Evolutionary conservation across 1,284 basidiomycete species (phyloP), one percentile per base, ranked within the genome.

Genomic region (Microbotryum saponariae): DNA sequence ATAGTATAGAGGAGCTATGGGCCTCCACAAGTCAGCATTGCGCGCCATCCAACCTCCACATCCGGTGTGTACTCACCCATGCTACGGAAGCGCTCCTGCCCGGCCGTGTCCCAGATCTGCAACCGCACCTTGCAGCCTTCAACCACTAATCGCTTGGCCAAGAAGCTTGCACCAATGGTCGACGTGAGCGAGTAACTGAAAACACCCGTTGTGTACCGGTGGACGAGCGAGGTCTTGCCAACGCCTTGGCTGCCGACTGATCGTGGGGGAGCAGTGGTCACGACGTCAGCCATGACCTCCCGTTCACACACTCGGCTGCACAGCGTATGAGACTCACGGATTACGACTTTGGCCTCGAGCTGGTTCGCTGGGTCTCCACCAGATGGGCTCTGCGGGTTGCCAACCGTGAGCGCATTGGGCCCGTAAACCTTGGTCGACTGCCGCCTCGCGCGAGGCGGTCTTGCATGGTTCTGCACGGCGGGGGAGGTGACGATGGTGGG

Each of bases 41-140:
- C 21, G 27, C 21, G 8, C n/a, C 31, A 12, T 21, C 55, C 21
- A 59, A 14, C 6, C 12, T 23, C 33, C 37, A 42, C 37, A 42
- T 42, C 12, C 12, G 47, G 10, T n/a, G 54, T 10, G 14, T 27
- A 50, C 84, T 64, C 65, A 88, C 88, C 66, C 89, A 97, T 92
- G 73, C 87, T 89, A 67, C 92, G 82, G 77, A 96, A 97, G 55
- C 91, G 80, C 79, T 97, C 93, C 80, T 97, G 92, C n/a, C 93
- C 93, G 49, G 93, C 93, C 58, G 93, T 96, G 75, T 97, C 92
- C 92, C 92, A 97, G 18, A 82, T 77, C 71, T 83, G 82, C 44
- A 82, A 72, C 57, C 91, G 85, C 21, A 97, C 91, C 74, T 89
- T 88, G 69, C 89, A 81, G 51, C 89, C 91, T 68, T 91, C 84